Base-by-base conservation (phyloP, 768 basidiomycete species). In the Lentinula sp. region DNA sequence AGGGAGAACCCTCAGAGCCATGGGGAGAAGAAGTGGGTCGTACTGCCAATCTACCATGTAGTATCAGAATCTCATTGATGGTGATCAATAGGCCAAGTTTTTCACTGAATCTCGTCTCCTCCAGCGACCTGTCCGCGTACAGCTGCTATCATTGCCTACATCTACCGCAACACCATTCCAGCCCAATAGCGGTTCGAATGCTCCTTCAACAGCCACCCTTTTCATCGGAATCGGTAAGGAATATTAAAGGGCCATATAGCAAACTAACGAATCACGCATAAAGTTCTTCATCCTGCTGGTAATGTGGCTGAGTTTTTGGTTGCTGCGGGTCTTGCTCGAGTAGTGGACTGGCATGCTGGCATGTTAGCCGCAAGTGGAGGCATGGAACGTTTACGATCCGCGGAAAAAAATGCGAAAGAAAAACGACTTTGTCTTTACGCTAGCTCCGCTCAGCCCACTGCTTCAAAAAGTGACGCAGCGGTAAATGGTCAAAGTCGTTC, bases 321-420 rank as follows among this genome's bases (percentile, higher is more conserved):
- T 32, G 84, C 82, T 4, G 83, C 85, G 49, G 95, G 96, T 32
- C 79, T 98, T 1, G 96, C 95, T 16, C 88, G 93, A 61, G 82
- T 98, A 54, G 88, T 98, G 61, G 95, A 96, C 70, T 98, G 95
- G 95, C 96, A 99, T 71, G 95, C 96, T 15, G 95, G 95, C 21
- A 89, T 98, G 83, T 84, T 99, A 21, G 86, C 93, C 1, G 83
- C 80, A 57, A 78, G 81, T 56, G 94, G 94, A 43, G 90, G 85
- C 4, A 92, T 98, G 84, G 93, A 95, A 67, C 86, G 85, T 45
- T 81, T 98, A 32, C 86, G 95, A 56, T 83, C 85, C 1, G 93
- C 92, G 0, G 95, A 98, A 74, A 88, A 82, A 70, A 69, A 66
- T 52, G 93, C 92, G 21, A 93, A 91, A 71, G 87, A 91, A 69